Evolutionary conservation across 371 early-diverging fungal species (phyloP), one percentile per base, ranked within the genome.

Genomic region (Mortierella sp.): DNA sequence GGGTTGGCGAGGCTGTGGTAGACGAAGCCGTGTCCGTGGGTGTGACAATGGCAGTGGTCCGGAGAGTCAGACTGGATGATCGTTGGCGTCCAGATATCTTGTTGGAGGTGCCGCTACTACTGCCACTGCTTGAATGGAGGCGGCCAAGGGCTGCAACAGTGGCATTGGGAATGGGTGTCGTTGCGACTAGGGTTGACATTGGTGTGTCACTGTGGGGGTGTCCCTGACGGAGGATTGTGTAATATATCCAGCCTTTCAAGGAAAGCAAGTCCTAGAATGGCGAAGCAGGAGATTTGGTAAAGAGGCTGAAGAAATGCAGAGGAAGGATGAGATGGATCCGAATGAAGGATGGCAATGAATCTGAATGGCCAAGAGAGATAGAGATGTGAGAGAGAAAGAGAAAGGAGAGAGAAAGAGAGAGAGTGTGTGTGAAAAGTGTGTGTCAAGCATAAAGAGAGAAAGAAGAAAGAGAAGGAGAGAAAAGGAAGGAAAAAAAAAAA

Each of bases 31-130:
- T 37, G 4, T 50, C 6, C 16, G 25, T 43, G 55, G 23, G 28
- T 21, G 25, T 16, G 61, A 48, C 45, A 45, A 18, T 14, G 7
- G 21, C 1, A 3, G 19, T 51, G 30, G 16, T 62, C n/a, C 30
- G 53, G 15, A 29, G 4, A 1, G 67, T 67, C 15, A 77, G 58
- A 46, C 72, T 72, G 28, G 77, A 77, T 7, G 77, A 77, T 7
- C 77, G 77, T 53, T 72, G 72, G 4, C 77, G 57, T 23, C 62
- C 66, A 1, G 65, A 46, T 3, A 68, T 45, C 37, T 60, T 56
- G 19, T 16, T 60, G 16, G 29, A 43, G 26, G 18, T 15, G 16
- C 47, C 16, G 30, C 19, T 26, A 16, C 47, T 46, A 28, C 43
- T 60, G 60, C 30, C 18, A 45, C 65, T 37, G 37, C 9, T 37